phyloP scores from a whole-genome alignment of 2,329 filamentous ascomycete genomes.

The Beauveria bassiana region DNA sequence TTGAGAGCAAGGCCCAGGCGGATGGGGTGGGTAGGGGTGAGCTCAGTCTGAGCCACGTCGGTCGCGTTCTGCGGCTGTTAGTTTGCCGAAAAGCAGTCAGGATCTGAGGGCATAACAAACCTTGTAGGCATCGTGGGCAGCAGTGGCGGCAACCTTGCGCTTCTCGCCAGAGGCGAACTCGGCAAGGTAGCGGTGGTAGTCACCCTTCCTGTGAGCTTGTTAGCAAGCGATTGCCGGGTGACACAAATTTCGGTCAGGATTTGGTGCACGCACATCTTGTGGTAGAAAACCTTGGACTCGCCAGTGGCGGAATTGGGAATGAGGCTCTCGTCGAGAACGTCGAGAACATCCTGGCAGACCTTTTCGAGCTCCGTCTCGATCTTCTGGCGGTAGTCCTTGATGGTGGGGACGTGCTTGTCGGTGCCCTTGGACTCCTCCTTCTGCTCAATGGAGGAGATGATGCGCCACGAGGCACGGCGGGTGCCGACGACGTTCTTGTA shows the following conservation, averaged over 20 bases:
- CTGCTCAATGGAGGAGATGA: slow-evolving; percentile 99
- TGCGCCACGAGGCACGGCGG: slow-evolving; percentile 96
- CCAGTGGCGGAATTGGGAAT: slow-evolving; percentile 94
- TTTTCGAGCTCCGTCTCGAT: slow-evolving; percentile 96
- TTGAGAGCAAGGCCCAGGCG: slow-evolving; percentile 95
- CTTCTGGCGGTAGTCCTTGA: slow-evolving; percentile 97
- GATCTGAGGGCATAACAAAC: slow-evolving; percentile 74
- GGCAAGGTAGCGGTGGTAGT: slow-evolving; percentile 92
- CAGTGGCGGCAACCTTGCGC: slow-evolving; percentile 79
- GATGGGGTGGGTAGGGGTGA: slow-evolving; percentile 96
- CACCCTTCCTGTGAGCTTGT: slow-evolving; percentile 67
- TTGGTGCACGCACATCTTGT: slow-evolving; percentile 80
- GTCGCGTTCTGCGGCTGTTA: slow-evolving; percentile 97
- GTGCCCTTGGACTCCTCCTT: slow-evolving; percentile 99
- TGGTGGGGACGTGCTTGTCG: slow-evolving; percentile 87
- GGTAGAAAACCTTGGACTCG: slow-evolving; percentile 99
- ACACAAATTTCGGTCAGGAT: neutral
- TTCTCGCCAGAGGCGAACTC: slow-evolving; percentile 91
- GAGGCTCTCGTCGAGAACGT: slow-evolving; percentile 85
- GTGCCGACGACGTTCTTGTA: slow-evolving; percentile 99
- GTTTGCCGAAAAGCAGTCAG: slow-evolving; percentile 99
- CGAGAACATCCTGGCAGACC: slow-evolving; percentile 95
- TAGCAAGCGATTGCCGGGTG: neutral
- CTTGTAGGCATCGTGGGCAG: slow-evolving; percentile 95
- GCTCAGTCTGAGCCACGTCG: slow-evolving; percentile 95